Evolutionary conservation across 2,329 filamentous ascomycete genomes (phyloP).

Genomic region (Colletotrichum eleusines): DNA sequence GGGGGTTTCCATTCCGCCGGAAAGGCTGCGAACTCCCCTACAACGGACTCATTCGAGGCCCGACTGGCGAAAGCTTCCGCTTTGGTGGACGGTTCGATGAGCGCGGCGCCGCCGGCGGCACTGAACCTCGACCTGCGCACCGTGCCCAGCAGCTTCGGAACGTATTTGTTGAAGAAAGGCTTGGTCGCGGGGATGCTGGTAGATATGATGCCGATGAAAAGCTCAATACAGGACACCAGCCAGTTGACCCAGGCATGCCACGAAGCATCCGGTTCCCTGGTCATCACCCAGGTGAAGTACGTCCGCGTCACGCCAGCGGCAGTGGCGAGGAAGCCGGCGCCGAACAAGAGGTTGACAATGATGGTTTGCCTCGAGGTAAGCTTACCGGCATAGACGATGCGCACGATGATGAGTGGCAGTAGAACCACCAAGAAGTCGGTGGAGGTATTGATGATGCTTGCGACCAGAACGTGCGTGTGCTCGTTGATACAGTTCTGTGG

Average conservation of each 20-base stretch:
- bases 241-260: constrained; percentile 54
- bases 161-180: constrained; percentile 56
- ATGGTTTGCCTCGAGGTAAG: constrained; percentile 61
- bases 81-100: constrained; percentile 22
- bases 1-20: constrained; percentile 4
- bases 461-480: constrained; percentile 62
- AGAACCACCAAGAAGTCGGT: constrained; percentile 69
- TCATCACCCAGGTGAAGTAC: constrained; percentile 51
- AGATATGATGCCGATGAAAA: constrained; percentile 59
- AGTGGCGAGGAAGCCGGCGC: constrained; percentile 61
- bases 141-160: constrained; percentile 48
- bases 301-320: constrained; percentile 54
- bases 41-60: constrained; percentile 10
- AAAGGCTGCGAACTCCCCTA: not conserved
- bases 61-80: constrained; percentile 11
- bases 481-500: constrained; percentile 61
- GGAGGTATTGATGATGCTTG: constrained; percentile 70
- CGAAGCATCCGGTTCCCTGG: constrained; percentile 50
- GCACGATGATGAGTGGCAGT: constrained; percentile 62
- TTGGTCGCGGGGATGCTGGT: constrained; percentile 59
- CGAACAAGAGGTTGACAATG: constrained; percentile 61
- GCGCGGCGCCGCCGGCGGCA: not conserved
- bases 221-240: constrained; percentile 54
- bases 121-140: constrained; percentile 1
- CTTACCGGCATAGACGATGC: constrained; percentile 49